A percentile compares a stretch with the other conserved stretches of the same genome.
These are phyloP conservation scores for Microsporum canis DNA, from an alignment of 2,329 filamentous ascomycete species.

Conservation along the genomic window DNA sequence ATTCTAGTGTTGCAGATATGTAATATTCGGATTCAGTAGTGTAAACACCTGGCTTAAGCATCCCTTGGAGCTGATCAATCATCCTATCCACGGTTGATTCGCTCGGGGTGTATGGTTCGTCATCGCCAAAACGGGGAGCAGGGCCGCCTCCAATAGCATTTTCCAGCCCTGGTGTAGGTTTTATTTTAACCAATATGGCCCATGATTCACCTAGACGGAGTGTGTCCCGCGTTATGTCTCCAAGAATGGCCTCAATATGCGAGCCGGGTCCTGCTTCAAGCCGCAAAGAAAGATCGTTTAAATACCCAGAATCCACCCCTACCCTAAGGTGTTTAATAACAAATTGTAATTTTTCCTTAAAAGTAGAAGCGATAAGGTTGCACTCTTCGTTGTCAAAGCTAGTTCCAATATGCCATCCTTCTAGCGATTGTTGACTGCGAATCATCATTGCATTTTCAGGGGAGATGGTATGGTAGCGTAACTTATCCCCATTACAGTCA, in stretches of 20 bases:
- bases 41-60: slow-evolving; percentile 18
- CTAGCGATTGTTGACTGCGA: slow-evolving; percentile 7
- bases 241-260: slow-evolving; percentile 17
- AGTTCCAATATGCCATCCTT: slow-evolving; percentile 24
- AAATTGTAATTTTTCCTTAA: slow-evolving; percentile 17
- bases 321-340: slow-evolving; percentile 22
- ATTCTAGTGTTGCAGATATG: slow-evolving; percentile 21
- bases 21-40: slow-evolving; percentile 15
- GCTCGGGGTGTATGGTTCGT: background rate
- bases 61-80: slow-evolving; percentile 22
- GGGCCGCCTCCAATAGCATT: slow-evolving; percentile 2
- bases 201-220: slow-evolving; percentile 26
- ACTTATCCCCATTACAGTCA: slow-evolving; percentile 16
- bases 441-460: slow-evolving; percentile 19
- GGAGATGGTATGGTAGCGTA: slow-evolving; percentile 27
- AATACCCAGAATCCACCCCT: slow-evolving; percentile 20
- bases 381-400: slow-evolving; percentile 13
- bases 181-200: slow-evolving; percentile 20
- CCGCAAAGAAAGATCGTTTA: slow-evolving; percentile 19
- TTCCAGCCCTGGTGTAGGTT: slow-evolving; percentile 4
- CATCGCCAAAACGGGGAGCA: background rate
- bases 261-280: slow-evolving; percentile 18
- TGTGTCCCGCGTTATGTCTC: slow-evolving; percentile 13
- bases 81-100: slow-evolving; percentile 16
- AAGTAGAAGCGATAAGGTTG: slow-evolving; percentile 9